These are phyloP conservation scores for Fusarium dlaminii DNA, from an alignment of 2,329 filamentous ascomycete genomes.

Conservation along the genomic window DNA sequence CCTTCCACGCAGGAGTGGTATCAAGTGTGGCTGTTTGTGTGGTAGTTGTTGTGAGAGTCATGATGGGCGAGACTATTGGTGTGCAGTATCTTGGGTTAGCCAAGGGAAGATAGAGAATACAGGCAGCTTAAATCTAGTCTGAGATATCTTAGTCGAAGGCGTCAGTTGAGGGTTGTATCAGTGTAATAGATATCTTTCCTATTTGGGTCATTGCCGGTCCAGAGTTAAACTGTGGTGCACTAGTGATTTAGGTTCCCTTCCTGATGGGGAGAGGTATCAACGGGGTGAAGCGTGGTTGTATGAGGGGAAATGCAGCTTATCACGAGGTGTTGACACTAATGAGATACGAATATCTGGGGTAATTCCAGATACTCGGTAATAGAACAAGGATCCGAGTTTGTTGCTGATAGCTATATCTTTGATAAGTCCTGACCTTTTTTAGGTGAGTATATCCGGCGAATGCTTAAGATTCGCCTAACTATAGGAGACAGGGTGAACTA, in stretches of 20 bases:
- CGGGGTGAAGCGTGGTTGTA: not conserved
- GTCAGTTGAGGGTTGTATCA: not conserved
- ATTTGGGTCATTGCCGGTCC: not conserved
- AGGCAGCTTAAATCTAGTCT: conserved; percentile 12
- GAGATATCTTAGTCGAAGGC: not conserved
- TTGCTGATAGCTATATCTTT: not conserved
- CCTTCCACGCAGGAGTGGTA: conserved; percentile 24
- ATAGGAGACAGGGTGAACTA: not conserved
- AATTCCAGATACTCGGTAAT: not conserved
- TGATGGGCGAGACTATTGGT: not conserved
- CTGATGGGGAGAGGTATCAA: conserved; percentile 7
- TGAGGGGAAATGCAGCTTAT: conserved; percentile 3
- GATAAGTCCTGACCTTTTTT: not conserved
- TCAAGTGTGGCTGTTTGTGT: conserved; percentile 14
- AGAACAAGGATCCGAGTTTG: not conserved
- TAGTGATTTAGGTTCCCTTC: conserved; percentile 13
- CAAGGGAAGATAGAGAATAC: conserved; percentile 4
- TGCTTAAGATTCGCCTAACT: not conserved
- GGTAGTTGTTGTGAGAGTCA: conserved; percentile 18
- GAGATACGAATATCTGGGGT: not conserved
- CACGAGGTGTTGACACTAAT: not conserved
- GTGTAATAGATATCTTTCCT: conserved; percentile 19
- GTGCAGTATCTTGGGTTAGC: not conserved
- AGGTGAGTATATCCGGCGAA: not conserved
- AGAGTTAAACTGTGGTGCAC: not conserved